Evolutionary conservation across 331 rosid species (phyloP).

Genomic region (Stylosanthes scabra): DNA sequence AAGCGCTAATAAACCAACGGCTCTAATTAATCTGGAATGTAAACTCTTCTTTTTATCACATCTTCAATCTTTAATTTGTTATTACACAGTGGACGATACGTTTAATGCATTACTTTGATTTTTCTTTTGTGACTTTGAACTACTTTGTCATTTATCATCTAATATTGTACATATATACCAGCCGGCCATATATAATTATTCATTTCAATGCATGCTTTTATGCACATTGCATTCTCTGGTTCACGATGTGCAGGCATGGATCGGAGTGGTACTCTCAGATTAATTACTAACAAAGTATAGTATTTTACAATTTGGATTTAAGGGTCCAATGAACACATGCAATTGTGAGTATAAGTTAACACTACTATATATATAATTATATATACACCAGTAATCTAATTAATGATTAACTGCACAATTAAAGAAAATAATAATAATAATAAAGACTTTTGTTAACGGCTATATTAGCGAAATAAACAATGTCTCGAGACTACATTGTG

Average conservation of each 20-base stretch:
- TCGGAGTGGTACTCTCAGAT: neutral
- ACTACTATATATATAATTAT: no score
- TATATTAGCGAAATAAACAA: neutral
- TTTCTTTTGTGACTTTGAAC: neutral
- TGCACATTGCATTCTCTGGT: slow-evolving; percentile 7
- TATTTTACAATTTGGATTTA: neutral
- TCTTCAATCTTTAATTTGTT: slow-evolving; percentile 11
- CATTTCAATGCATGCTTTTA: slow-evolving; percentile 1
- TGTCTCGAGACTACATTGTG: neutral
- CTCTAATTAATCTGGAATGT: slow-evolving; percentile 34
- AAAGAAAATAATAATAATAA: no score
- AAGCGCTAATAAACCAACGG: slow-evolving; percentile 15
- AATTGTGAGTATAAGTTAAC: neutral
- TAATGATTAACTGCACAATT: neutral
- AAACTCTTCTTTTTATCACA: neutral
- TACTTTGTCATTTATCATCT: slow-evolving; percentile 15
- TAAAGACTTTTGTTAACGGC: neutral
- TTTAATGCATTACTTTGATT: neutral
- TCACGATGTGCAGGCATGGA: slow-evolving; percentile 25
- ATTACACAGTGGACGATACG: neutral
- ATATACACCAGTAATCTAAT: neutral
- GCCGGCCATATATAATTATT: neutral
- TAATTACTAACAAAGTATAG: neutral
- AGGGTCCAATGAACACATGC: neutral
- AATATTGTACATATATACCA: neutral